Conservation (phyloP, 768 basidiomycete species). For the Kwoniella sp. region DNA sequence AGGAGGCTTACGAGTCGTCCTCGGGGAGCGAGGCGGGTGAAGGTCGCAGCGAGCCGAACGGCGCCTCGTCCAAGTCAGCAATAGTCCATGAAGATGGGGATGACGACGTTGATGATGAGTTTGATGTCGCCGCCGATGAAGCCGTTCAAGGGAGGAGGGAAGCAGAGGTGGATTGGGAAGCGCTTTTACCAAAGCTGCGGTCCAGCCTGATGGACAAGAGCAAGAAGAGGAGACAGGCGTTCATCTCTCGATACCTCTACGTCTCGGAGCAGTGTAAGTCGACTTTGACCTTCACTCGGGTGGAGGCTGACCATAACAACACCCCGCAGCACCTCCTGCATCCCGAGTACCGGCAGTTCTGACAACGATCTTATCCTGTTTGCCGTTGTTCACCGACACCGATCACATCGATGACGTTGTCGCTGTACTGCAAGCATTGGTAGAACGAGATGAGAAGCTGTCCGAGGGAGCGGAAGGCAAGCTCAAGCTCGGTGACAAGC, state of each 20-base stretch:
- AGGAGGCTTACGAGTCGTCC: slow-evolving; percentile 35
- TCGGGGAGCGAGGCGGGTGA: slow-evolving; percentile 12
- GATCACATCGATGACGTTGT: slow-evolving; percentile 36
- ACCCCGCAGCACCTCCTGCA: slow-evolving; percentile 30
- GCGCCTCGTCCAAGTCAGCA: neutral
- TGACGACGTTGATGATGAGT: slow-evolving; percentile 21
- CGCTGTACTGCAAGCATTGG: slow-evolving; percentile 27
- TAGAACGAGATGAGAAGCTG: slow-evolving; percentile 32
- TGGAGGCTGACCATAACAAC: neutral
- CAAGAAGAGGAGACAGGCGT: slow-evolving; percentile 32
- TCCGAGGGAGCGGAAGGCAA: slow-evolving; percentile 52
- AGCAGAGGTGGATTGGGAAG: slow-evolving; percentile 37
- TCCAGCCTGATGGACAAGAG: slow-evolving; percentile 25
- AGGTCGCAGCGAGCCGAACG: slow-evolving; percentile 5
- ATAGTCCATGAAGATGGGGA: neutral
- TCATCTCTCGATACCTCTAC: slow-evolving; percentile 28
- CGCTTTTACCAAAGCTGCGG: slow-evolving; percentile 20
- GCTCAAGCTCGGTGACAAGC: slow-evolving; percentile 60
- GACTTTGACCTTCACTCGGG: neutral
- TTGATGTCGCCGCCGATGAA: slow-evolving; percentile 2
- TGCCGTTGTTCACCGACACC: slow-evolving; percentile 24
- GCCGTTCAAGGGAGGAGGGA: slow-evolving; percentile 10
- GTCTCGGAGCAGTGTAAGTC: slow-evolving; percentile 32
- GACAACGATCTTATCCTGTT: slow-evolving; percentile 16
- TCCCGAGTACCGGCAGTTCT: slow-evolving; percentile 27